Evolutionary conservation across 192 early-diverging fungal genomes (phyloP).

Genomic region (Spizellomyces punctatus): DNA sequence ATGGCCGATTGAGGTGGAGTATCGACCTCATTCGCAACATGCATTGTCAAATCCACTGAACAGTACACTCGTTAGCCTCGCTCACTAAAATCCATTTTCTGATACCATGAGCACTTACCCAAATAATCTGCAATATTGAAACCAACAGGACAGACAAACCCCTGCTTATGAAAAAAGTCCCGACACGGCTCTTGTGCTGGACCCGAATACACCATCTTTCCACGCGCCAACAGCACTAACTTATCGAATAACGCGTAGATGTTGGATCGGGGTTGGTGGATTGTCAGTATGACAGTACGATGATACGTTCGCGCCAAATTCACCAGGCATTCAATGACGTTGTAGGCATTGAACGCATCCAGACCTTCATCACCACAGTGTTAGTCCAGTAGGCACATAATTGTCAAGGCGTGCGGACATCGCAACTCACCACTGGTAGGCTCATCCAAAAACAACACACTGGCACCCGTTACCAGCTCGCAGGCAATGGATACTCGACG

Average conservation of each 20-base stretch:
- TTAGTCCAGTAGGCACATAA: background rate
- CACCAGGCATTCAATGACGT: conserved; percentile 89
- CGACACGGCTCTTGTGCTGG: conserved; percentile 56
- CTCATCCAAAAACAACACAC: conserved; percentile 83
- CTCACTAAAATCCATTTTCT: too few species aligned
- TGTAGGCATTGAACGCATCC: conserved; percentile 92
- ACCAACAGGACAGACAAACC: conserved; percentile 80
- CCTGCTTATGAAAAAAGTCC: conserved; percentile 72
- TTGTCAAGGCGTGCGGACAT: background rate
- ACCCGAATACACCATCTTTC: conserved; percentile 83
- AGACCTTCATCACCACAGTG: conserved; percentile 56
- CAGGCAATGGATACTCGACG: conserved; percentile 92
- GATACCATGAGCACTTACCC: conserved; percentile 16
- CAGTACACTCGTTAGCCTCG: background rate
- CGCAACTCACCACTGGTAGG: conserved; percentile 46
- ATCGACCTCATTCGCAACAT: conserved; percentile 26
- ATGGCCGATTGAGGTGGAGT: too few species aligned
- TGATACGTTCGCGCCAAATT: conserved; percentile 75
- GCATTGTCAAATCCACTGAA: conserved; percentile 69
- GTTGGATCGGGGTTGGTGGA: conserved; percentile 93
- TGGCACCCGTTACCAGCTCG: conserved; percentile 88
- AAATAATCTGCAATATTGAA: conserved; percentile 93
- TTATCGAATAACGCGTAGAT: conserved; percentile 92
- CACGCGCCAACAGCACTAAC: conserved; percentile 80
- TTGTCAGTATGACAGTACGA: conserved; percentile 86